Base-by-base conservation (phyloP, 495 filamentous ascomycete species). In the Xylaria acuta region DNA sequence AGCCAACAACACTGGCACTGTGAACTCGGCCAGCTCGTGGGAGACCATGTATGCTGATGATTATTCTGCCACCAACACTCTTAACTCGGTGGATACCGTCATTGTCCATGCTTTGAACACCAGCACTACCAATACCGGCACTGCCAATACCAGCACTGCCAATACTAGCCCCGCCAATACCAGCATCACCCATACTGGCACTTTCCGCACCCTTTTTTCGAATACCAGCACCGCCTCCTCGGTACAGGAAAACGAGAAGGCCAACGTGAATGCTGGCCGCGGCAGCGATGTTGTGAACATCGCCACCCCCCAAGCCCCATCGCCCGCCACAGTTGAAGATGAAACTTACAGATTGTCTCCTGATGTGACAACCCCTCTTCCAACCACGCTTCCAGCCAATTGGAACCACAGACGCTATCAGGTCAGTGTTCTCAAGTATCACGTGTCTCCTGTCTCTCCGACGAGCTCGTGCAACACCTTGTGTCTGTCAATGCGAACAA, bases 331-430 rank as follows among this genome's bases (percentile, higher is more conserved):
- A 8, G 12, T 22, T 43, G 20, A 64, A 34, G 51, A 22, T 64
- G 45, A 32, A 20, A 3, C 12, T 12, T 40, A 9, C 18, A 40
- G 18, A 30, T 49, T 40, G 20, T 53, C 64, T 51, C 73, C 59
- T 45, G 76, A 69, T 22, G 81, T 69, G 72, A 86, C 40, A 82
- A 84, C 73, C 20, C n/a, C n/a, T n/a, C n/a, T n/a, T n/a, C n/a
- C n/a, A n/a, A 74, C 66, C 16, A 71, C 69, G 18, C 59, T 75
- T 36, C 75, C 75, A 14, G 90, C 90, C 59, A 88, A 89, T 65
- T 94, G 89, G 90, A 93, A 94, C 74, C 84, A 85, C 41, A 89
- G 88, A 81, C 88, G 91, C 49, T 92, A 94, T 78, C 47, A 54
- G 47, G 65, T 67, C 12, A 67, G 65, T 56, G 0, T 30, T 56